These are phyloP conservation scores for Hypoxylon sp. DNA, from an alignment of 2,329 filamentous ascomycete species.

Conservation along the genomic window DNA sequence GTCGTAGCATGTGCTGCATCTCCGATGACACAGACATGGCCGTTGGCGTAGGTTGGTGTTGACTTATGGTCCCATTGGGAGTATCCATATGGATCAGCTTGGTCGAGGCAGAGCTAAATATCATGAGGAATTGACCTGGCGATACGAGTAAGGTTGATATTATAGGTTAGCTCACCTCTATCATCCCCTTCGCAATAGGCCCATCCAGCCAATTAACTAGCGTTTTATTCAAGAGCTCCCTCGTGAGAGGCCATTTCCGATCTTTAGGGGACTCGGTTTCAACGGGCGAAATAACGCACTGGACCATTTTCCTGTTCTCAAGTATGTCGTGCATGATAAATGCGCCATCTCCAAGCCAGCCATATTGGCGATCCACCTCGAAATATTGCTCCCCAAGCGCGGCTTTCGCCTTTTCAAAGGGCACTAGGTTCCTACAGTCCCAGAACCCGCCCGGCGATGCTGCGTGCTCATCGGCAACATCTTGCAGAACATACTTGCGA, in stretches of 20 bases:
- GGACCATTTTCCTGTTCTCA: constrained; percentile 22
- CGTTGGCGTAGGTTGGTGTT: constrained; percentile 22
- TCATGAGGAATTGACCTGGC: not conserved
- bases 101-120: constrained; percentile 16
- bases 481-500: constrained; percentile 9
- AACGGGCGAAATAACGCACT: constrained; percentile 20
- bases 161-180: constrained; percentile 10
- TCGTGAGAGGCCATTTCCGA: constrained; percentile 8
- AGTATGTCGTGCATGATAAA: constrained; percentile 27
- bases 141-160: not conserved
- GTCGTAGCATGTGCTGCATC: constrained; percentile 32
- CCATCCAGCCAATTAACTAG: constrained; percentile 6
- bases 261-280: constrained; percentile 16
- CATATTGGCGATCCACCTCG: constrained; percentile 3
- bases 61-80: constrained; percentile 33
- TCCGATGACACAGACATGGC: constrained; percentile 25
- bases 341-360: constrained; percentile 22
- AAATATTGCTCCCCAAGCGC: constrained; percentile 11
- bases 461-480: not conserved
- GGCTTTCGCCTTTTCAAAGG: constrained; percentile 6
- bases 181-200: constrained; percentile 11
- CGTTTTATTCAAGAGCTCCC: not conserved
- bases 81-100: constrained; percentile 19
- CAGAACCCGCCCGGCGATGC: constrained; percentile 12
- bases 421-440: constrained; percentile 15